Percentiles rank a stretch among this genome's conserved stretches.
phyloP scores from a whole-genome alignment of 257 asterid species.

The Nemophila menziesii region DNA sequence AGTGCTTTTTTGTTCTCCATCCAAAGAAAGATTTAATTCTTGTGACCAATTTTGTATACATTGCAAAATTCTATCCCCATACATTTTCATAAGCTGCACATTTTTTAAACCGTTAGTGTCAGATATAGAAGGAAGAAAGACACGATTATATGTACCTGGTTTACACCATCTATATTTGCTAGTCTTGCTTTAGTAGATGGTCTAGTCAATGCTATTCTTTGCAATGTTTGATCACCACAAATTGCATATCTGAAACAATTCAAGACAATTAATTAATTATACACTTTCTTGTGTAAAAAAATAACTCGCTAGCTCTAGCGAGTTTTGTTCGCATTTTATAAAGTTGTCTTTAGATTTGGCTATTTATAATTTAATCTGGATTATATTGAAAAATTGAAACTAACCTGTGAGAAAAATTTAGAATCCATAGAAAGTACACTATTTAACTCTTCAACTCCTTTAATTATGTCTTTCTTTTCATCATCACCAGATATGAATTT shows the following conservation, averaged over 20 bases:
- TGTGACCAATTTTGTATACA: slow-evolving; percentile 38
- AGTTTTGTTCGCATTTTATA: slow-evolving; percentile 69
- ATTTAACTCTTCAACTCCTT: slow-evolving; percentile 19
- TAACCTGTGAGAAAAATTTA: slow-evolving; percentile 53
- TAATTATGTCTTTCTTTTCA: slow-evolving; percentile 27
- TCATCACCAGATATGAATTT: slow-evolving; percentile 40
- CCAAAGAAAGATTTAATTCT: slow-evolving; percentile 49
- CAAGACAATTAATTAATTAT: slow-evolving; percentile 12
- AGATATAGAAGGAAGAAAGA: slow-evolving; percentile 12
- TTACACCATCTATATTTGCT: slow-evolving; percentile 92
- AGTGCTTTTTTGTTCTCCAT: slow-evolving; percentile 36
- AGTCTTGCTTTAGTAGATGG: slow-evolving; percentile 92
- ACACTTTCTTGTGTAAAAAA: background rate
- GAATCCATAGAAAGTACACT: slow-evolving; percentile 28
- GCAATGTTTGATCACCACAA: slow-evolving; percentile 85
- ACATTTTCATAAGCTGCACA: slow-evolving; percentile 53
- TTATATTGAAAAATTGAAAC: background rate
- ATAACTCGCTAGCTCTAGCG: slow-evolving; percentile 59
- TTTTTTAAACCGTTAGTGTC: slow-evolving; percentile 17
- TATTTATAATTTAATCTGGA: background rate
- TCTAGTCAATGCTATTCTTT: slow-evolving; percentile 63
- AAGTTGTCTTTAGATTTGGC: slow-evolving; percentile 61
- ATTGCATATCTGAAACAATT: slow-evolving; percentile 62
- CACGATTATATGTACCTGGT: slow-evolving; percentile 48
- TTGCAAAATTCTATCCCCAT: slow-evolving; percentile 59